Percentiles rank a stretch among this genome's conserved stretches.
These are phyloP conservation scores for Pestalotiopsis fici DNA, from an alignment of 2,329 filamentous ascomycete species.

Conservation along the genomic window DNA sequence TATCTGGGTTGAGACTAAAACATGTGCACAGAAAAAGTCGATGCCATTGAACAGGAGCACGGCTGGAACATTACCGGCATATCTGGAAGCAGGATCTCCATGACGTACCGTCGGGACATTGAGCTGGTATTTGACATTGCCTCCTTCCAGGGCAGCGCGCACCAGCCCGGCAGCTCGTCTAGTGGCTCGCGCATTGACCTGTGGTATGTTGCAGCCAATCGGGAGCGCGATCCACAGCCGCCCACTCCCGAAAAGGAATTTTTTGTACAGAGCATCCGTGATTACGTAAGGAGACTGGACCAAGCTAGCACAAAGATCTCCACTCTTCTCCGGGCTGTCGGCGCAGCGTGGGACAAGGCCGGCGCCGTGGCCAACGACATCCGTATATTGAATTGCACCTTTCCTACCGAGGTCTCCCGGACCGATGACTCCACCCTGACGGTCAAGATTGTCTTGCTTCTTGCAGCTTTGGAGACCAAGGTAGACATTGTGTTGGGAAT, in stretches of 20 bases:
- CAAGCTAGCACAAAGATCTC: constrained; percentile 59
- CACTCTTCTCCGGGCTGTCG: constrained; percentile 60
- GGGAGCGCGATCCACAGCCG: constrained; percentile 53
- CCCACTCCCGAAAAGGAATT: constrained; percentile 71
- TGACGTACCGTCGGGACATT: constrained; percentile 72
- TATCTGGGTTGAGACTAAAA: constrained; percentile 34
- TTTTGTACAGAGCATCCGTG: constrained; percentile 72
- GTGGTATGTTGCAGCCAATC: constrained; percentile 65
- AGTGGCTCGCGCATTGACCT: constrained; percentile 63
- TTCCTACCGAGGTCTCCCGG: constrained; percentile 64
- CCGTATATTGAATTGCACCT: constrained; percentile 60
- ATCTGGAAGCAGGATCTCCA: constrained; percentile 63
- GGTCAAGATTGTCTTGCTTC: constrained; percentile 62
- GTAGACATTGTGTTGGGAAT: constrained; percentile 65
- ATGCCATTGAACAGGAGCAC: constrained; percentile 63
- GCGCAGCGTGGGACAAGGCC: constrained; percentile 67
- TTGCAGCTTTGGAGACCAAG: constrained; percentile 67
- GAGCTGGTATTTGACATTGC: constrained; percentile 71
- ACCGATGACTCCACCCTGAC: constrained; percentile 66
- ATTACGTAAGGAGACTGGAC: constrained; percentile 63
- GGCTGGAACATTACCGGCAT: constrained; percentile 74
- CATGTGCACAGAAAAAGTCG: constrained; percentile 57
- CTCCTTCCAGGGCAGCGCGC: constrained; percentile 52
- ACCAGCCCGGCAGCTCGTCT: constrained; percentile 8
- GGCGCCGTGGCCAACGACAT: constrained; percentile 61